A percentile compares a stretch with the other conserved stretches of the same genome.
These are phyloP conservation scores for Dothideomycetes sp. DNA, from an alignment of 2,329 filamentous ascomycete species.

Conservation along the genomic window DNA sequence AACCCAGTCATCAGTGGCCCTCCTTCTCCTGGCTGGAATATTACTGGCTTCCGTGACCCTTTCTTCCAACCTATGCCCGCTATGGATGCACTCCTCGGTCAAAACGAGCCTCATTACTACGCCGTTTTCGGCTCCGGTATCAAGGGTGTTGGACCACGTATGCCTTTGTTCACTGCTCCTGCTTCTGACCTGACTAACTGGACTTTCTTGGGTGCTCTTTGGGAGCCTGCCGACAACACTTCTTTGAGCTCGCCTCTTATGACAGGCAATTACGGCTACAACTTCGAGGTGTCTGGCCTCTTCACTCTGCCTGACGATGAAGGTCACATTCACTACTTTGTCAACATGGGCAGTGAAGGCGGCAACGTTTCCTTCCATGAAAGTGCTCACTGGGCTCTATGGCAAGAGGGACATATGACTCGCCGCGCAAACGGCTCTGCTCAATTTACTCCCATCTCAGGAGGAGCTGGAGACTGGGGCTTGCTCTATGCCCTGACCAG, in stretches of 20 bases:
- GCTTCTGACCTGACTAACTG: conserved; percentile 36
- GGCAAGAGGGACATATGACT: conserved; percentile 36
- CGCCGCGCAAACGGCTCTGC: conserved; percentile 36
- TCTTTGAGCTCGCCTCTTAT: conserved; percentile 34
- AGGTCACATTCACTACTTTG: conserved; percentile 36
- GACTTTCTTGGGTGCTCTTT: conserved; percentile 39
- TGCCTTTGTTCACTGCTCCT: conserved; percentile 39
- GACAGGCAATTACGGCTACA: conserved; percentile 39
- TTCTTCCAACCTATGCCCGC: conserved; percentile 24
- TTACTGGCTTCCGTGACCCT: conserved; percentile 34
- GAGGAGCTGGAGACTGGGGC: conserved; percentile 37
- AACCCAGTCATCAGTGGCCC: conserved; percentile 38
- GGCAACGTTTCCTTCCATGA: conserved; percentile 35
- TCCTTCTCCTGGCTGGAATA: conserved; percentile 37
- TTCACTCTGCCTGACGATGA: conserved; percentile 36
- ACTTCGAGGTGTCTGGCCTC: conserved; percentile 42
- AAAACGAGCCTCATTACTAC: conserved; percentile 37
- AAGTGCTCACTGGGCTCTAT: conserved; percentile 35
- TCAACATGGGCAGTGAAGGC: conserved; percentile 36
- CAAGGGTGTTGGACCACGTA: conserved; percentile 38
- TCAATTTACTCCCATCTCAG: conserved; percentile 35
- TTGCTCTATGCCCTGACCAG: conserved; percentile 37
- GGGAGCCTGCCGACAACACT: conserved; percentile 35
- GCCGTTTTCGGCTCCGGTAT: conserved; percentile 39
- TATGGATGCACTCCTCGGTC: conserved; percentile 34